phyloP scores from a whole-genome alignment of 208 protist genomes.

The Leishmania amazonensis region DNA sequence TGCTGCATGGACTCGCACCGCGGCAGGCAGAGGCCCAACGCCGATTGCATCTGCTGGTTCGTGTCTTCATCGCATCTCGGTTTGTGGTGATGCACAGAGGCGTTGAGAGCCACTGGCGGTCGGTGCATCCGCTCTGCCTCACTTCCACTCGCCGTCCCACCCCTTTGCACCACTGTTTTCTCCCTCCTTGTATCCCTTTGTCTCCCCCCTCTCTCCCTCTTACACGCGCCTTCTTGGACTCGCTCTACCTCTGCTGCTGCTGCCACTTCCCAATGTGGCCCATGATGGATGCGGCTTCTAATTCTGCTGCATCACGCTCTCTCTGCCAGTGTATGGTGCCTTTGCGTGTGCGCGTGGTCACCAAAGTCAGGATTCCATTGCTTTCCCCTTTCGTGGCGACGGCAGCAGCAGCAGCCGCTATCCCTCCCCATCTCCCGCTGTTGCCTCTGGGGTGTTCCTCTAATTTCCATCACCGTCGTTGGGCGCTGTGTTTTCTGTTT shows the following conservation, averaged over 20 bases:
- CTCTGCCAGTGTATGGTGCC: neutral
- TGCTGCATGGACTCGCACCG: neutral
- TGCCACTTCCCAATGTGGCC: neutral
- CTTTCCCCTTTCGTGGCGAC: neutral
- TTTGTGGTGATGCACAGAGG: neutral
- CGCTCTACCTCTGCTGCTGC: neutral
- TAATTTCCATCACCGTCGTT: neutral
- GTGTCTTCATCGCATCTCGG: neutral
- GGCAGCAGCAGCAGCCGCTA: neutral
- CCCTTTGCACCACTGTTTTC: neutral
- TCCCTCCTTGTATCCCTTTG: neutral
- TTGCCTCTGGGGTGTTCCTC: neutral
- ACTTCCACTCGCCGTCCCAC: neutral
- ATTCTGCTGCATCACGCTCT: neutral
- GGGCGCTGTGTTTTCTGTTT: neutral
- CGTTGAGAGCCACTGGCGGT: neutral
- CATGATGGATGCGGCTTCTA: neutral
- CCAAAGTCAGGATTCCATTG: neutral
- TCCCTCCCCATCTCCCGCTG: neutral
- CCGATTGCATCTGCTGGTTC: constrained; percentile 17
- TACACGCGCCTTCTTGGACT: neutral
- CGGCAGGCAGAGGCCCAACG: neutral
- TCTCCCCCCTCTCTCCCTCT: neutral
- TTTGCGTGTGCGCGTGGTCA: neutral
- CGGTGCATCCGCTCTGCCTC: neutral